Base-by-base conservation (phyloP, 1,284 basidiomycete species). In the Ustilago shanxiensis region DNA sequence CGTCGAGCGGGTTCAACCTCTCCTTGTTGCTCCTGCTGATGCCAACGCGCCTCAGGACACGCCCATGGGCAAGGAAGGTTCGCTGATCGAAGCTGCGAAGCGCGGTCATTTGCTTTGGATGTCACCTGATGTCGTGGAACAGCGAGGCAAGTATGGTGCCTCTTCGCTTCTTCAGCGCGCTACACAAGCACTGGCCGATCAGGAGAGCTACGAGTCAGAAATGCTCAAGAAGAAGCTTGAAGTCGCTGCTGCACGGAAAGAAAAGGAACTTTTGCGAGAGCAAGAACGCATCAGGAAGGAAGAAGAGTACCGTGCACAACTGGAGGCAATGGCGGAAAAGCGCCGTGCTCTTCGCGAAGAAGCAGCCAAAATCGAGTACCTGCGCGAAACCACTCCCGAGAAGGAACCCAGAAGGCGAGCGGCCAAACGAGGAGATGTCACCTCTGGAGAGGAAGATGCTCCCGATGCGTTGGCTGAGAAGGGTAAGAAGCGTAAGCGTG, bases 131-230 rank as follows among this genome's bases (percentile, higher is more conserved):
- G 56, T 85, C 3, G 76, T 85, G 3, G 84, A 85, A 63, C 84
- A 86, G 76, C 79, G 84, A 26, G 73, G 73, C 63, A 77, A 82
- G 75, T 86, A 83, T 61, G 83, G 79, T 41, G 80, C 79, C 35
- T 76, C 67, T 24, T 81, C 79, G 20, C 68, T 83, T 28, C 64
- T 84, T 16, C 72, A 79, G 35, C 73, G 78, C 24, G 77, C 79
- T 5, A 45, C 66, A 7, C 53, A 60, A 55, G 76, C 70, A 14
- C 58, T 86, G 1, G 61, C 72, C 11, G 80, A 85, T 29, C 76
- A 83, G 56, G 69, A 71, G 24, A 68, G 60, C 47, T 73, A 81
- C 72, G 82, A 82, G 52, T 66, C 62, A n/a, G 79, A 75, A 53
- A 67, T 75, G 35, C 45, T 28, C 26, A 68, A 72, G 60, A 68